These are phyloP conservation scores for Falciphora oryzae DNA, from an alignment of 2,329 filamentous ascomycete genomes.

Conservation along the genomic window DNA sequence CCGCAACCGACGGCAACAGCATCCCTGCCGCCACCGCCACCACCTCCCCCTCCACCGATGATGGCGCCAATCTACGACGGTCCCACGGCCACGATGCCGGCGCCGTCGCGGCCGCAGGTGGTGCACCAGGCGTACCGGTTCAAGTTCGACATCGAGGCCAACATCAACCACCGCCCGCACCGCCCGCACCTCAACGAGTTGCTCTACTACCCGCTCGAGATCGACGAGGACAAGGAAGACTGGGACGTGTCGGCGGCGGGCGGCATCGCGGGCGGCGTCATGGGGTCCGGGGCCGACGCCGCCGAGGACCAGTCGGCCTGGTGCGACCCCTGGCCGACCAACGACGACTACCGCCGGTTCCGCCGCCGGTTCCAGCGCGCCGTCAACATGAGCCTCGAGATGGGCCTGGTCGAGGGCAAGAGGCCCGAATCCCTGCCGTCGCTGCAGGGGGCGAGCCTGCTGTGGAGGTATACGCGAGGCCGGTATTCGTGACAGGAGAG, in stretches of 20 bases:
- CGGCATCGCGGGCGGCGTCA: background rate
- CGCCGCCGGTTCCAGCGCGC: conserved; percentile 27
- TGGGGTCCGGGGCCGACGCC: background rate
- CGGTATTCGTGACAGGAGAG: background rate
- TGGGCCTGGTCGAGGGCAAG: conserved; percentile 15
- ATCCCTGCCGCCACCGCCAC: background rate
- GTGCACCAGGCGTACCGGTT: conserved; percentile 40
- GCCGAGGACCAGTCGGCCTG: conserved; percentile 23
- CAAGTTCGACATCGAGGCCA: conserved; percentile 41
- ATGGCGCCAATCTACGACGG: conserved; percentile 7
- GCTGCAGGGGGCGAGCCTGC: conserved; percentile 16
- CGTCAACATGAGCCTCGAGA: conserved; percentile 23
- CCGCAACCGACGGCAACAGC: background rate
- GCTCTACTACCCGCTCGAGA: conserved; percentile 29
- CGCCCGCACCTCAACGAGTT: conserved; percentile 37
- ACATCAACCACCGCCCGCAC: conserved; percentile 36
- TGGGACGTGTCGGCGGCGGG: conserved; percentile 15
- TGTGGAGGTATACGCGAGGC: conserved; percentile 16
- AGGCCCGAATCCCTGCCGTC: conserved; percentile 14
- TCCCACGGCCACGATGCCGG: conserved; percentile 7
- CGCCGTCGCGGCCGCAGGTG: conserved; percentile 28
- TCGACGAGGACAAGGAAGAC: conserved; percentile 22
- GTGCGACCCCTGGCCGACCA: conserved; percentile 33
- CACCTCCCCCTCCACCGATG: background rate
- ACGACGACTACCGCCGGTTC: conserved; percentile 34